Base-by-base conservation (phyloP, 306 rosid species). In the Hylodesmum podocarpum region DNA sequence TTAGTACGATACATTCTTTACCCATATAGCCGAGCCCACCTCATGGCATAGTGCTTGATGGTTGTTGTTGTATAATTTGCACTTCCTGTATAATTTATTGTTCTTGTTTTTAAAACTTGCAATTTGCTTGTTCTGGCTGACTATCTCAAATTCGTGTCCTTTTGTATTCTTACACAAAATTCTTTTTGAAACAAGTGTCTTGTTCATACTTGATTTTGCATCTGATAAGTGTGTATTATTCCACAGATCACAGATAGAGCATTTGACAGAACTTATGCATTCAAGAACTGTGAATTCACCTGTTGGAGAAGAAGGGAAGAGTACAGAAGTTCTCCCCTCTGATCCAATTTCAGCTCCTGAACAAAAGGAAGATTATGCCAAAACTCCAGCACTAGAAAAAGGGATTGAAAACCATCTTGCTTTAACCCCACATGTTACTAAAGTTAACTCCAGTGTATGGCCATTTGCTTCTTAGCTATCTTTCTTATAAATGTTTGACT, bases 241-340 rank as follows among this genome's bases (percentile, higher is more conserved):
- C 14, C 44, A 81, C 96, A 95, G 98, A 86, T 88, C 83, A 59
- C 97, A 95, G 90, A 88, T 90, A 61, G 96, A 95, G 78, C 91
- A 81, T 69, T 80, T 95, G 87, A 88, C 93, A 21, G 93, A 87
- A 51, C 88, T 95, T 27, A 70, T 95, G 89, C 96, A 40, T 68
- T 89, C 98, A 67, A 90, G 84, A 81, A 87, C 96, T 47, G 80
- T 75, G 69, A 90, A 86, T 66, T 58, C 81, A 64, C 62, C 84
- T 44, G 61, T 66, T 73, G 86, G 75, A 63, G 86, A 79, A 73
- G 78, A 86, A 69, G 89, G 51, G 69, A 84, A 55, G 71, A 80
- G 41, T 63, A 61, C 79, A 53, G 91, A 89, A 81, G 80, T 41
- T 46, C 71, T 83, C 34, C 83, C 89, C 46, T 81, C 86, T 15